phyloP scores from a whole-genome alignment of 2,329 filamentous ascomycete genomes.

The Fusarium falciforme region DNA sequence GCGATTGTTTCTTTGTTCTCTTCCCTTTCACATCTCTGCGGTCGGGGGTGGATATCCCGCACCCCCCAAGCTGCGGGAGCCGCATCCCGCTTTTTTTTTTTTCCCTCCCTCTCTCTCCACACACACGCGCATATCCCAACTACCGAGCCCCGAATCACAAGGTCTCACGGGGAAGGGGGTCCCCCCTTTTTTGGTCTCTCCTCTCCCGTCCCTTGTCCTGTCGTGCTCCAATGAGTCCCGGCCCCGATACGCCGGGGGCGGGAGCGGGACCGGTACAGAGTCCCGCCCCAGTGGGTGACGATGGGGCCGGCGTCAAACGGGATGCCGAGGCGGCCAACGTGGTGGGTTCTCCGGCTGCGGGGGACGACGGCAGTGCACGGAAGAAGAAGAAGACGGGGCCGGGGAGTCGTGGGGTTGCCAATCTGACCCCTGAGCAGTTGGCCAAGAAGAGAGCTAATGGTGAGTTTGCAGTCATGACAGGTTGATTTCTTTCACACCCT shows the following conservation, averaged over 20 bases:
- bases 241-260: slow-evolving; percentile 28
- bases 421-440: slow-evolving; percentile 79
- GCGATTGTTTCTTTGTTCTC: neutral
- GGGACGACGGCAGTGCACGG: slow-evolving; percentile 32
- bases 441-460: slow-evolving; percentile 73
- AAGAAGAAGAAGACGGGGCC: slow-evolving; percentile 61
- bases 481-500: neutral
- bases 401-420: slow-evolving; percentile 65
- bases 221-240: slow-evolving; percentile 36
- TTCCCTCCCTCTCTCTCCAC: neutral
- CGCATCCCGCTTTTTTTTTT: neutral
- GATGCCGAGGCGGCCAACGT: slow-evolving; percentile 34
- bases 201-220: neutral
- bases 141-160: slow-evolving; percentile 27
- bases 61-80: slow-evolving; percentile 11
- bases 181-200: neutral
- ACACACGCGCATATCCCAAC: slow-evolving; percentile 9
- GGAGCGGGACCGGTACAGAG: slow-evolving; percentile 30
- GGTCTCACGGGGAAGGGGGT: slow-evolving; percentile 11
- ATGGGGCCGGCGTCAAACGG: slow-evolving; percentile 33
- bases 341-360: slow-evolving; percentile 30
- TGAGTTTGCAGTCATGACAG: slow-evolving; percentile 47
- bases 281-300: slow-evolving; percentile 14
- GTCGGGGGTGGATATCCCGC: slow-evolving; percentile 20
- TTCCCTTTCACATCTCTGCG: neutral